Base-by-base conservation (phyloP, 1,284 basidiomycete genomes). In the Malassezia vespertilionis region DNA sequence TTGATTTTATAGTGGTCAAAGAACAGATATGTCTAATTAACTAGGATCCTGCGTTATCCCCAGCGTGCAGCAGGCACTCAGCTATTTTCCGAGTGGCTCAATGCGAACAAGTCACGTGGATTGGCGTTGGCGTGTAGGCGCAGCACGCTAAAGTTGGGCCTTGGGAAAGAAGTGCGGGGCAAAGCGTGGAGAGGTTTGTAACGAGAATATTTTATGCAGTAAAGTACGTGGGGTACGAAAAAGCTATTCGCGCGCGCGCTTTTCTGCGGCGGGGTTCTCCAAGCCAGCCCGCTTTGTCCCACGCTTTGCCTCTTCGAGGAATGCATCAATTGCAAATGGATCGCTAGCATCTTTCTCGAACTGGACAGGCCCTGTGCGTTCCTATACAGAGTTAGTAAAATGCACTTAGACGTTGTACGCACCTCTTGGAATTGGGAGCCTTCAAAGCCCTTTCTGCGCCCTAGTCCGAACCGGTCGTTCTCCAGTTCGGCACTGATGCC, bases 321-420 rank as follows among this genome's bases (percentile, higher is more conserved):
- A 97, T 71, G 93, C 82, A 72, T 93, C 86, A 58, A 97, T 79
- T 57, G 91, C 90, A 69, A 99, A 99, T n/a, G 95, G 89, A 76
- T 97, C 93, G 6, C 72, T 79, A 1, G 83, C 81, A 65, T 97
- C 93, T 76, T 95, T 95, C 75, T 97, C 93, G 66, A 99, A 99
- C 70, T 95, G 88, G 24, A 99, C 93, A n/a, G 93, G 93, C 0
- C 93, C 87, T 14, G 46, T 28, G 15, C 57, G 39, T 20, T 33
- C 28, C 37, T 35, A 53, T n/a, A n/a, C n/a, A n/a, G n/a, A n/a
- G n/a, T n/a, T n/a, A n/a, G n/a, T n/a, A n/a, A n/a, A n/a, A n/a
- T n/a, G 46, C 37, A 54, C 40, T 3, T 34, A 15, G 5, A 26
- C 33, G 4, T 9, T 23, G 15, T 20, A 32, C 40, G 22, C 31